phyloP scores from a whole-genome alignment of 768 basidiomycete species.

The Podaxis sp. region DNA sequence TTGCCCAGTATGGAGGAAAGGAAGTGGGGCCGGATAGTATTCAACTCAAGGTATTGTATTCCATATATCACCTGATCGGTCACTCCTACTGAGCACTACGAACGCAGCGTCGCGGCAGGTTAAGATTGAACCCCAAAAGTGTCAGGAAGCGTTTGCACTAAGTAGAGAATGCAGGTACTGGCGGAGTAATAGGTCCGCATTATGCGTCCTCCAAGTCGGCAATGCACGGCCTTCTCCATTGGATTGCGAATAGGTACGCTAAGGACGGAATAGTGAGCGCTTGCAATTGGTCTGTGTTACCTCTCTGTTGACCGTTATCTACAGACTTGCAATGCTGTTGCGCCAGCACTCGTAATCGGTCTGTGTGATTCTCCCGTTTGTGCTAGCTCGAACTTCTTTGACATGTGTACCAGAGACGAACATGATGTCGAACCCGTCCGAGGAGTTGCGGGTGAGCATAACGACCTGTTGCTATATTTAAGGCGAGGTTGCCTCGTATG shows the following conservation, averaged over 20 bases:
- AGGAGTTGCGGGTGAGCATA: conserved; percentile 18
- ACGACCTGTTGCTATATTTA: not conserved
- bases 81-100: not conserved
- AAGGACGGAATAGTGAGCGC: conserved; percentile 48
- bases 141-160: not conserved
- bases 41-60: conserved; percentile 44
- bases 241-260: conserved; percentile 50
- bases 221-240: conserved; percentile 53
- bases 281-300: not conserved
- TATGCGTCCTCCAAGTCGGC: conserved; percentile 59
- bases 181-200: conserved; percentile 56
- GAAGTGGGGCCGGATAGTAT: conserved; percentile 50
- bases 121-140: not conserved
- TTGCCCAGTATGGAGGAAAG: conserved; percentile 49
- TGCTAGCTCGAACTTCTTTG: not conserved
- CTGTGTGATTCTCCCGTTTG: not conserved
- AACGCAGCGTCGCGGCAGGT: conserved; percentile 46
- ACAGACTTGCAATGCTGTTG: conserved; percentile 53
- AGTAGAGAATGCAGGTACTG: conserved; percentile 33
- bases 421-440: conserved; percentile 45
- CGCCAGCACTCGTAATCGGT: conserved; percentile 52
- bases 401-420: conserved; percentile 35
- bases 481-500: not conserved
- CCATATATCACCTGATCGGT: not conserved
- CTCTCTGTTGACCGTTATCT: not conserved